phyloP scores from a whole-genome alignment of 352 stramenopile genomes.

The Proteromonas lacertae region DNA sequence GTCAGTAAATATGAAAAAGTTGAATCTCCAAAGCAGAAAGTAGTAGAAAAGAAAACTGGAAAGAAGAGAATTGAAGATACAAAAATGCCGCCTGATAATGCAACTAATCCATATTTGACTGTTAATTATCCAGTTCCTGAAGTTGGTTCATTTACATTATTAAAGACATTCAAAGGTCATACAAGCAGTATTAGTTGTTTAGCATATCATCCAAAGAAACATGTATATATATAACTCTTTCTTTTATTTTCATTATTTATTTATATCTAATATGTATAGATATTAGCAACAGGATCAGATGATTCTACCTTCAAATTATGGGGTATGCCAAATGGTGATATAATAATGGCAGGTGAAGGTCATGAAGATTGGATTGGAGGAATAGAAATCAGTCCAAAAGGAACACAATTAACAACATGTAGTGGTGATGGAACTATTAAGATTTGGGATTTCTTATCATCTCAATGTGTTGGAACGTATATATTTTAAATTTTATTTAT shows the following conservation, averaged over 20 bases:
- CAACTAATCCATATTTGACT: conserved; percentile 13
- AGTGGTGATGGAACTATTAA: conserved; percentile 66
- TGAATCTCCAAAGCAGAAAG: background rate
- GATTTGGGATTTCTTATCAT: conserved; percentile 58
- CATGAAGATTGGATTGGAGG: conserved; percentile 51
- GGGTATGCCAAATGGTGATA: conserved; percentile 48
- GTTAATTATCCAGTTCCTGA: conserved; percentile 10
- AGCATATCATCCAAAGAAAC: conserved; percentile 58
- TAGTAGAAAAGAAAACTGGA: background rate
- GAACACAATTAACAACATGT: conserved; percentile 49
- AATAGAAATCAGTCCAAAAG: conserved; percentile 49
- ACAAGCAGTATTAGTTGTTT: conserved; percentile 42
- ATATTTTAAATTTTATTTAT: no score
- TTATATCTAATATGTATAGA: no score
- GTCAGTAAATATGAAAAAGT: conserved; percentile 2
- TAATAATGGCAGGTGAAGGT: conserved; percentile 68
- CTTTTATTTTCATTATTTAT: no score
- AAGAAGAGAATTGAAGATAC: conserved; percentile 4
- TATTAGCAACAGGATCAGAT: conserved; percentile 50
- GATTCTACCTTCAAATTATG: conserved; percentile 74
- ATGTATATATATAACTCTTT: no score
- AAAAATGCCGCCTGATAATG: conserved; percentile 5
- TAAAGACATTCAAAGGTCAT: conserved; percentile 49
- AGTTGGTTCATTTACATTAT: conserved; percentile 22
- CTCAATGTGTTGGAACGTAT: conserved; percentile 43